Conservation (phyloP, 164 flowering plant genomes). For the Sedum album region DNA sequence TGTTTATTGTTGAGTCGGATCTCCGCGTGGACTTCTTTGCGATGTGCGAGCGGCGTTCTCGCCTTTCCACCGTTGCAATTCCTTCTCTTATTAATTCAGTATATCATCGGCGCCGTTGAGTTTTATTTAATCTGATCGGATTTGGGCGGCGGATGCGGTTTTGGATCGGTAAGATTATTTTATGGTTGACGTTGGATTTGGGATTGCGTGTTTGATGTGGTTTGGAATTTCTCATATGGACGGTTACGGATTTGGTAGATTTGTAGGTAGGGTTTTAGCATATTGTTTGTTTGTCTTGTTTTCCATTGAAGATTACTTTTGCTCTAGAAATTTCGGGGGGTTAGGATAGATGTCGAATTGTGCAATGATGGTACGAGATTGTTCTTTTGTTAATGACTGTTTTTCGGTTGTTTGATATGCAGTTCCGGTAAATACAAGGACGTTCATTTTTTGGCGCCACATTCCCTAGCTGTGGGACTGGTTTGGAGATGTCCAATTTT, state of each 20-base stretch:
- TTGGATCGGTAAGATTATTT: not conserved
- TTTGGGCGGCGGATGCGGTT: not conserved
- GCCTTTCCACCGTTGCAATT: not conserved
- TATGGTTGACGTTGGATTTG: not conserved
- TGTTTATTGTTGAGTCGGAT: slow-evolving; percentile 1
- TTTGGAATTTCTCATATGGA: not conserved
- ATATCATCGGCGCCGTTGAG: not conserved
- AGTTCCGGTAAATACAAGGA: not conserved
- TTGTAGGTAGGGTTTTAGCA: slow-evolving; percentile 5
- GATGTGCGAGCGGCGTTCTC: slow-evolving; percentile 3
- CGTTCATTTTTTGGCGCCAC: not conserved
- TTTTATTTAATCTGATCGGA: not conserved
- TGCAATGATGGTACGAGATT: too few species aligned
- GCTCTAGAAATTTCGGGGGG: not conserved
- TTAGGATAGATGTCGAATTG: too few species aligned
- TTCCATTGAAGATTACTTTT: too few species aligned
- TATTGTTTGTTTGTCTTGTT: not conserved
- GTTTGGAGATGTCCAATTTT: slow-evolving; percentile 39
- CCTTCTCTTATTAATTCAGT: not conserved
- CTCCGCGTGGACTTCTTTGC: not conserved
- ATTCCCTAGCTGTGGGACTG: not conserved
- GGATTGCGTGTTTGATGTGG: not conserved
- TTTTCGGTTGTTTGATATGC: not conserved
- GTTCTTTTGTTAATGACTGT: too few species aligned
- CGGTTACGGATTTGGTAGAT: not conserved